phyloP scores from a whole-genome alignment of 2,329 filamentous ascomycete genomes.

The Hortaea sp. region DNA sequence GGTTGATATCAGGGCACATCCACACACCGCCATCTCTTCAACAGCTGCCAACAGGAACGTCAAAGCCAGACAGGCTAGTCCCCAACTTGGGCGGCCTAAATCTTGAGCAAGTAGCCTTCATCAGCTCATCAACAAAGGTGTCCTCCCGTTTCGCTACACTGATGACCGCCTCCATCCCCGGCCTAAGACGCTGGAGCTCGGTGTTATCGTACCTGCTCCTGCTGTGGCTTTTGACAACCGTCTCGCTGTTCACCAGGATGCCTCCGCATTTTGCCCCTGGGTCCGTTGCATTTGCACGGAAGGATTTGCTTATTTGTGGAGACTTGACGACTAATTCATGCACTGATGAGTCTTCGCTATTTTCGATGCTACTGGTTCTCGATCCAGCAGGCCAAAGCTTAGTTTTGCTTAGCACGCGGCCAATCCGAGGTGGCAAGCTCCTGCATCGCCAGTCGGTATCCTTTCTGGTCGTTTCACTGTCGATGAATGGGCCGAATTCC shows the following conservation, averaged over 20 bases:
- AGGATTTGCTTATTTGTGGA: constrained; percentile 8
- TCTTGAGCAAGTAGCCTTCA: constrained; percentile 15
- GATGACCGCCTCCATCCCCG: constrained; percentile 19
- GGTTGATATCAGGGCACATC: too few species aligned
- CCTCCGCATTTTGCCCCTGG: constrained; percentile 20
- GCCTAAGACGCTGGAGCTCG: constrained; percentile 17
- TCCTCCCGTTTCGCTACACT: constrained; percentile 29
- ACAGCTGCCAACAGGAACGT: too few species aligned
- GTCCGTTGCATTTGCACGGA: constrained; percentile 6
- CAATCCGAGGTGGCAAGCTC: too few species aligned
- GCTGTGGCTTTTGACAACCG: constrained; percentile 21
- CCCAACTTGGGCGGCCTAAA: constrained; percentile 13
- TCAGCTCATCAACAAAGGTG: constrained; percentile 31
- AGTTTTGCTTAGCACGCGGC: too few species aligned
- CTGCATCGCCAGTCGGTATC: too few species aligned
- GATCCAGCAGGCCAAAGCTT: too few species aligned
- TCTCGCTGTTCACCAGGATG: constrained; percentile 28
- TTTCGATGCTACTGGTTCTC: constrained; percentile 7
- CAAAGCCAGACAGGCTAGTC: too few species aligned
- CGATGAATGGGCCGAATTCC: too few species aligned
- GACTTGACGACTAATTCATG: constrained; percentile 19
- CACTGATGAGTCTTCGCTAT: constrained; percentile 10
- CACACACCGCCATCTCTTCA: too few species aligned
- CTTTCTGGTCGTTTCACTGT: too few species aligned
- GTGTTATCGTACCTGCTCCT: constrained; percentile 15